Evolutionary conservation across 345 rosid genomes (phyloP).

Genomic region (Clausena lansium): DNA sequence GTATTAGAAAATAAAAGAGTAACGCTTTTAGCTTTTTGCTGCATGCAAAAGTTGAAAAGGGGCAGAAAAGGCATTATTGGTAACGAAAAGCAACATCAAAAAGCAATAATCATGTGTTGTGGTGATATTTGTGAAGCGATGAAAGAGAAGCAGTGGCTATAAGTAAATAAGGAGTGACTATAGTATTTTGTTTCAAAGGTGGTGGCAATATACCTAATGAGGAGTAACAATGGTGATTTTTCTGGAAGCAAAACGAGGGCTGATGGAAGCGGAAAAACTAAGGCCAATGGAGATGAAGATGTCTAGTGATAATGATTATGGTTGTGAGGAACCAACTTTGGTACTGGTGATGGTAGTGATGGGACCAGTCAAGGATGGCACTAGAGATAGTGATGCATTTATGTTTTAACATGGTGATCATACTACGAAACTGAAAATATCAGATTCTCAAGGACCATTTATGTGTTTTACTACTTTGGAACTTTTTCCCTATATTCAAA

Average conservation of each 20-base stretch:
- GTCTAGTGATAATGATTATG: neutral
- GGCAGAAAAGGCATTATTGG: neutral
- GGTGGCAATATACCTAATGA: neutral
- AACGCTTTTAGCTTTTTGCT: neutral
- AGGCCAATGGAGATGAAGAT: neutral
- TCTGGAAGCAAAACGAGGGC: neutral
- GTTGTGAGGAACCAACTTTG: neutral
- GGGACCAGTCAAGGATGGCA: neutral
- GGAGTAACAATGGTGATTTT: neutral
- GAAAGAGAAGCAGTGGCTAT: neutral
- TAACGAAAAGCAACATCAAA: neutral
- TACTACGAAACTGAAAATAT: neutral
- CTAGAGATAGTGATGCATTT: neutral
- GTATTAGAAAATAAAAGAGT: neutral
- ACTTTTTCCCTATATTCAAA: neutral
- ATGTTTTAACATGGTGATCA: neutral
- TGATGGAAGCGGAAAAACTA: neutral
- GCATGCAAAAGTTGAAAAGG: neutral
- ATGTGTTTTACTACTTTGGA: neutral
- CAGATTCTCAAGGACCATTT: neutral
- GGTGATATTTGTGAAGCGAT: neutral
- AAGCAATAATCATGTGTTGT: slow-evolving; percentile 1
- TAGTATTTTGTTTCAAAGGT: neutral
- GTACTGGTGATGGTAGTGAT: neutral
- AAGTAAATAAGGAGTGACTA: neutral